These are phyloP conservation scores for Entonaema liquescens DNA, from an alignment of 495 filamentous ascomycete genomes.

Conservation along the genomic window DNA sequence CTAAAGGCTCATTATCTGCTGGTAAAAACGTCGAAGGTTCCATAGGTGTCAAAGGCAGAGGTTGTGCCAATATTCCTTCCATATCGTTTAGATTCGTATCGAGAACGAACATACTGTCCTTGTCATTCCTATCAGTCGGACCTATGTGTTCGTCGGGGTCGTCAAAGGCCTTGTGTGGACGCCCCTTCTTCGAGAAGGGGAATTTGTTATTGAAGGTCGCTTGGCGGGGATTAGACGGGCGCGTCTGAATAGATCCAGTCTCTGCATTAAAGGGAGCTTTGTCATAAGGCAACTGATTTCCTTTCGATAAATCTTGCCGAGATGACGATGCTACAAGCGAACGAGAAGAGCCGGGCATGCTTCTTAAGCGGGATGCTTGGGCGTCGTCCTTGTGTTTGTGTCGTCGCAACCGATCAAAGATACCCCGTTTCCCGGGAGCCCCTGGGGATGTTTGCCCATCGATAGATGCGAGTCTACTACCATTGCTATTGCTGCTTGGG, in stretches of 20 bases:
- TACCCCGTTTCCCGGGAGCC: slow-evolving; percentile 67
- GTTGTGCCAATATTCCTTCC: slow-evolving; percentile 80
- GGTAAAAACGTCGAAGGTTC: slow-evolving; percentile 63
- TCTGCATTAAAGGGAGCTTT: slow-evolving; percentile 53
- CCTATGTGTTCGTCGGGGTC: slow-evolving; percentile 59
- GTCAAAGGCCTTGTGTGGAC: slow-evolving; percentile 48
- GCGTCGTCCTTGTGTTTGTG: slow-evolving; percentile 68
- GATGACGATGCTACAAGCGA: slow-evolving; percentile 60
- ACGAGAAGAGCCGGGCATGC: slow-evolving; percentile 63
- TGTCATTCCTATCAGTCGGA: slow-evolving; percentile 53
- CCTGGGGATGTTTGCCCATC: slow-evolving; percentile 69
- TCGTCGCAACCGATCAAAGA: slow-evolving; percentile 72
- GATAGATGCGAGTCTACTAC: slow-evolving; percentile 54
- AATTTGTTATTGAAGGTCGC: slow-evolving; percentile 68
- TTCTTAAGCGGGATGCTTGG: slow-evolving; percentile 55
- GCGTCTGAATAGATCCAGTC: slow-evolving; percentile 14
- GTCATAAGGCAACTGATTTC: slow-evolving; percentile 52
- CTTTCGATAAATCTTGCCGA: slow-evolving; percentile 61
- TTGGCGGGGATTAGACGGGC: slow-evolving; percentile 56
- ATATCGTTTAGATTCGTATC: slow-evolving; percentile 86
- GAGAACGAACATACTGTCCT: slow-evolving; percentile 66
- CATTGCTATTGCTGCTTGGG: slow-evolving; percentile 69
- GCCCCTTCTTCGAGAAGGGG: slow-evolving; percentile 58
- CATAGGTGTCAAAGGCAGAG: slow-evolving; percentile 69
- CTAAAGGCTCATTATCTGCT: slow-evolving; percentile 50